Base-by-base conservation (phyloP, 352 stramenopile species). In the Pythium coloratum region DNA sequence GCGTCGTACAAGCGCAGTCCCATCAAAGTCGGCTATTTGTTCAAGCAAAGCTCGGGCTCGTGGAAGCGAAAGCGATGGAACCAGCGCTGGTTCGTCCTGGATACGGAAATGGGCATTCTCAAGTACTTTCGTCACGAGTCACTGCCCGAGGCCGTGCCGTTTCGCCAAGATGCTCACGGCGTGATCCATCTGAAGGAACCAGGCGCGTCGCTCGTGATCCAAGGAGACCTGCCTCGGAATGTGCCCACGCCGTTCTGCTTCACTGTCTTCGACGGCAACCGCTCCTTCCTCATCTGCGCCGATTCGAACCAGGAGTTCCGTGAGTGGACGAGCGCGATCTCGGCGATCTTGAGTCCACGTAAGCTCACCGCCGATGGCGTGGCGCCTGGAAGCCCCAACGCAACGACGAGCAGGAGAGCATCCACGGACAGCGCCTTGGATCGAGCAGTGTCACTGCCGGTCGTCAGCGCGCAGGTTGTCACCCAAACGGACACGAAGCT, bases 191-290 rank as follows among this genome's bases (percentile, higher is more conserved):
- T 94, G 10, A 76, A 82, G 36, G 76, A 82, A 54, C 54, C 69
- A 2, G 81, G 76, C 7, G 84, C 80, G 8, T 80, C 81, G 40
- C 68, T 94, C 6, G 81, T 91, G 42, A 86, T 92, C 49, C 86
- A 91, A 63, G 84, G 84, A 44, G 82, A 90, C 66, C 54, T 92
- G 46, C 82, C 86, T 16, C 63, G 72, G 9, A 80, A 82, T 46
- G 85, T 88, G n/a, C 86, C 86, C 9, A 91, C 82, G 13, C 86
- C 86, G 12, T 94, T 92, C 70, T 94, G 86, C 66, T 94, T 94
- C 66, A 89, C 78, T 9, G 70, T 91, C 28, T 64, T 76, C 4
- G 71, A 71, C 9, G 69, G 73, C n/a, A 71, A 69, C 32, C 70
- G 62, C 30, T 69, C 82, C 20, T 65, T 91, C 49, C 72, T 83